Conservation (phyloP, 1,284 basidiomycete species). For the Rhodotorula sp. region DNA sequence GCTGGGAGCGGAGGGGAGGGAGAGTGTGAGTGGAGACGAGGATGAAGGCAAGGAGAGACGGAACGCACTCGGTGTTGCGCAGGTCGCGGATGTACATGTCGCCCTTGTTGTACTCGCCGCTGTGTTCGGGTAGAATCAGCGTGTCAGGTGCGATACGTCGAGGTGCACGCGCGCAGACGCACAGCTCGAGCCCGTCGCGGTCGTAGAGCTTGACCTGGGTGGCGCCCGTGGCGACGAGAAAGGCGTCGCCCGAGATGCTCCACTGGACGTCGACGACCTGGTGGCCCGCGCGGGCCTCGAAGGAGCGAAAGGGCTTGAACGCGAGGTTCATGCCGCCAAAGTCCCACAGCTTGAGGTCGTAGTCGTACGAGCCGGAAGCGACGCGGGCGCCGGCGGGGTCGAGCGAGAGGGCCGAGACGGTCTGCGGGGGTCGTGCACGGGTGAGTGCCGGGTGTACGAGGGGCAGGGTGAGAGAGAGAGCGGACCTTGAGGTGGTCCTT, state of each 20-base stretch:
- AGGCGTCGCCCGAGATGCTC: conserved; percentile 78
- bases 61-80: conserved; percentile 80
- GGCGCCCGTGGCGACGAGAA: conserved; percentile 85
- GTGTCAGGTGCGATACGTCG: no score
- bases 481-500: conserved; percentile 84
- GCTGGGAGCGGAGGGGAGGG: conserved; percentile 54
- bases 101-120: conserved; percentile 86
- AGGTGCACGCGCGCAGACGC: conserved; percentile 50
- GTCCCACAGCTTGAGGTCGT: conserved; percentile 97
- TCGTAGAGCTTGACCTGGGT: conserved; percentile 84
- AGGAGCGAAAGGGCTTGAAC: conserved; percentile 90
- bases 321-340: conserved; percentile 90
- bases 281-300: conserved; percentile 90
- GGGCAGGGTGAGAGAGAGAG: conserved; percentile 12
- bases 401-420: conserved; percentile 84
- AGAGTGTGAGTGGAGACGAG: background rate
- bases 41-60: background rate
- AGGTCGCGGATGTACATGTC: conserved; percentile 98
- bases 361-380: conserved; percentile 90
- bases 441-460: conserved; percentile 2
- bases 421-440: conserved; percentile 51
- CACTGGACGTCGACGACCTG: conserved; percentile 87
- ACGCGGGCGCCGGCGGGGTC: conserved; percentile 92
- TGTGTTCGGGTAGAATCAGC: conserved; percentile 47
- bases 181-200: conserved; percentile 86